Evolutionary conservation across 2,329 filamentous ascomycete genomes (phyloP), one percentile per base, ranked within the genome.

Genomic region (Microsporum canis): DNA sequence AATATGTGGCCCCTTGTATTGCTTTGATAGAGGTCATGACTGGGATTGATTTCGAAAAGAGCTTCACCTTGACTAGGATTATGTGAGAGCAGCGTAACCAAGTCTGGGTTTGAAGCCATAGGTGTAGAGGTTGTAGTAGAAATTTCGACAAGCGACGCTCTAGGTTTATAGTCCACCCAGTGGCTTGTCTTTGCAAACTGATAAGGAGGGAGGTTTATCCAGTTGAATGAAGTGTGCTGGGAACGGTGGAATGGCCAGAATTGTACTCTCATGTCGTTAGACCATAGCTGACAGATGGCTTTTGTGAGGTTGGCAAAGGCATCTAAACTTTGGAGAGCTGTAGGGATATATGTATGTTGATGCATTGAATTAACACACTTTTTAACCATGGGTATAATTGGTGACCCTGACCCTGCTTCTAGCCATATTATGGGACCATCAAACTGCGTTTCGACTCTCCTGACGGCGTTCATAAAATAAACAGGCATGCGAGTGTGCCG

Each of bases 401-500:
- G 23, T 14, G 58, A 49, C 6, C 43, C 43, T 10, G 72, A 73
- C 0, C 77, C 77, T 0, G 75, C 76, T 57, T 79, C 77, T 0
- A 78, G 68, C 60, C 65, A 78, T 5, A 73, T 62, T n/a, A 62
- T 63, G 0, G 17, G 3, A 0, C 66, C 64, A 43, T 43, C n/a
- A 38, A 66, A 63, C 3, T 67, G 59, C 7, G 71, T 60, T 0
- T 66, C 64, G 0, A 80, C 65, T 0, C 77, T 65, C 33, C 72
- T 63, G 0, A 79, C 58, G 0, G 77, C 79, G 0, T 79, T 70
- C 6, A 69, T 38, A 65, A 81, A 80, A 64, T 70, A 79, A 0
- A 81, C 79, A 0, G 79, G 76, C 0, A 73, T 45, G 0, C 78
- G 64, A 66, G 77, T 73, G 58, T 81, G 79, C 0, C 71, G 59